Conservation (phyloP, 345 rosid genomes). For the Hibiscus tridactylites region DNA sequence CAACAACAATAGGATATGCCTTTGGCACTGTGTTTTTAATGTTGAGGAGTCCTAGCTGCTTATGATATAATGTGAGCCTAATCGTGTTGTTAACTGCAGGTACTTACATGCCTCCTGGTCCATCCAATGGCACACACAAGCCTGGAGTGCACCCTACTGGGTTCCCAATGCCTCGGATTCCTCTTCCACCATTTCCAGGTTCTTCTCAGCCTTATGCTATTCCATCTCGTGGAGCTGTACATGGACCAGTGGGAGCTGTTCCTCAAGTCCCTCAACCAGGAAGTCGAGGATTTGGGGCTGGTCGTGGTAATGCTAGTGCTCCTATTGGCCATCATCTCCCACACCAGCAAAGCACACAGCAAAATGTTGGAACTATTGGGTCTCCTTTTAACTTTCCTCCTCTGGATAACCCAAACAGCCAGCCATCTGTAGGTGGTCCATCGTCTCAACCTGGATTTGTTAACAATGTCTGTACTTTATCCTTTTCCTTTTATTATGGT, state of each 20-base stretch:
- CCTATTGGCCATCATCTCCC: slow-evolving; percentile 82
- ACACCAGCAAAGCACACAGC: slow-evolving; percentile 75
- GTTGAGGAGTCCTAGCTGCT: not conserved
- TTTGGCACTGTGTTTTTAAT: not conserved
- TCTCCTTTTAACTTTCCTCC: slow-evolving; percentile 66
- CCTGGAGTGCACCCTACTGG: slow-evolving; percentile 87
- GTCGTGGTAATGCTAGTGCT: slow-evolving; percentile 68
- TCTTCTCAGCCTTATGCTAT: slow-evolving; percentile 91
- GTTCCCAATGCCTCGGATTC: slow-evolving; percentile 73
- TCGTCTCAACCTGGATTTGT: slow-evolving; percentile 94
- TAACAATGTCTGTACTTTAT: slow-evolving; percentile 37
- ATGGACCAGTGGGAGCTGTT: slow-evolving; percentile 94
- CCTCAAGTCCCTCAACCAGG: slow-evolving; percentile 84
- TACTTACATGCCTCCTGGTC: slow-evolving; percentile 65
- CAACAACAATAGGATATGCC: not conserved
- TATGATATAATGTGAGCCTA: not conserved
- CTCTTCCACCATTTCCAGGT: slow-evolving; percentile 73
- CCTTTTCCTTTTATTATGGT: not conserved
- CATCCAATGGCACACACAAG: slow-evolving; percentile 83
- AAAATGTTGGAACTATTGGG: slow-evolving; percentile 72
- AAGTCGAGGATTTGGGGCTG: slow-evolving; percentile 81
- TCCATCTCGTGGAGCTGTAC: slow-evolving; percentile 82
- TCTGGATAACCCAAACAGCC: slow-evolving; percentile 79
- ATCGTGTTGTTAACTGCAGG: slow-evolving; percentile 33
- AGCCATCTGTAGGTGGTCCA: slow-evolving; percentile 84